Percentiles rank a stretch among this genome's conserved stretches.
phyloP scores from a whole-genome alignment of 768 basidiomycete genomes.

The Psilocybe azurescens region DNA sequence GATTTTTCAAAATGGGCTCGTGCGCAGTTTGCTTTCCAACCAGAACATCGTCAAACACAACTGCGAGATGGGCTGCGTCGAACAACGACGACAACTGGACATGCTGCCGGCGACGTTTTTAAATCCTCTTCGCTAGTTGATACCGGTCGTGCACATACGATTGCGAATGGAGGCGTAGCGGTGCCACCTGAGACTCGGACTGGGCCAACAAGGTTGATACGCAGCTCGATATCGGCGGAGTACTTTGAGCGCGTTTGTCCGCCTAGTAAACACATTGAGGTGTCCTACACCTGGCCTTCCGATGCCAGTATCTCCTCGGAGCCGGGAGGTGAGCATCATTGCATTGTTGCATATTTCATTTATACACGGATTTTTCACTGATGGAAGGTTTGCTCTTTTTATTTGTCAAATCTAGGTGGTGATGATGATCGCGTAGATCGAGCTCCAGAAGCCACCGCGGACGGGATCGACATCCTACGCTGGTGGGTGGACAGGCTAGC shows the following conservation, averaged over 20 bases:
- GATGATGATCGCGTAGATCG: not conserved
- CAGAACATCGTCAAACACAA: too few relatives aligned
- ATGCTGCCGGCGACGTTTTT: too few relatives aligned
- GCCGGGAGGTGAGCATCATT: not conserved
- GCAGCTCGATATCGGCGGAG: constrained; percentile 49
- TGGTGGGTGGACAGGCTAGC: constrained; percentile 53
- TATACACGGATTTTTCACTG: not conserved
- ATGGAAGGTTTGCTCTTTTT: too few relatives aligned
- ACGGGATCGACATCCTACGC: constrained; percentile 47
- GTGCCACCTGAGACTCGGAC: not conserved
- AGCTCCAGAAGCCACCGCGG: constrained; percentile 36
- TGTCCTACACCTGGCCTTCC: constrained; percentile 32
- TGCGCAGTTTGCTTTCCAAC: not conserved
- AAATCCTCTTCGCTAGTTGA: too few relatives aligned
- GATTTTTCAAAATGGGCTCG: not conserved
- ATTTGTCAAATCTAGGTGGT: too few relatives aligned
- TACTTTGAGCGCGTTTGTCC: constrained; percentile 58
- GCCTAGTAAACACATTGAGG: constrained; percentile 30
- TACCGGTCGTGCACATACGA: too few relatives aligned
- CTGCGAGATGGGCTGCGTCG: too few relatives aligned
- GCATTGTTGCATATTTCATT: not conserved
- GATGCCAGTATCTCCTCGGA: too few relatives aligned
- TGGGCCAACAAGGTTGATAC: not conserved
- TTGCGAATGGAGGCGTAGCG: too few relatives aligned
- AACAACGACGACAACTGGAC: not conserved